Evolutionary conservation across 371 early-diverging fungal genomes (phyloP).

Genomic region (Apophysomyces elegans): DNA sequence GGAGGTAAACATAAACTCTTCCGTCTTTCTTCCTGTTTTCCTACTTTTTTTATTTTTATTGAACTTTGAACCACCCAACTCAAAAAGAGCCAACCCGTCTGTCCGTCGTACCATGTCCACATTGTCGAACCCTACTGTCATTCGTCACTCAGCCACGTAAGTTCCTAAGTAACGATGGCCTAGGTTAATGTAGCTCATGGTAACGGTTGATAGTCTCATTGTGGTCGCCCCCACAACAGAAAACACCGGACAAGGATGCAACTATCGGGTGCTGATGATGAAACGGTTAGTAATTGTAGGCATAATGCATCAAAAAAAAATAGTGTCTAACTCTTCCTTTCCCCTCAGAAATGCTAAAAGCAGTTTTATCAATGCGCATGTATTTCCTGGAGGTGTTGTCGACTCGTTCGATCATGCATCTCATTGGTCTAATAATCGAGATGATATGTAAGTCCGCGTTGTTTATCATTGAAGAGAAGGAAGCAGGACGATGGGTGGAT

Average conservation of each 20-base stretch:
- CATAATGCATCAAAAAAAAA: too few species aligned
- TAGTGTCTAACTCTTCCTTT: too few species aligned
- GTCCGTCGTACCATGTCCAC: conserved; percentile 4
- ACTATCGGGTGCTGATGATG: conserved; percentile 64
- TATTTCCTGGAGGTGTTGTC: conserved; percentile 67
- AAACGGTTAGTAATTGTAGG: conserved; percentile 41
- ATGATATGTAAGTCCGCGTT: not conserved
- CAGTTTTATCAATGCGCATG: conserved; percentile 61
- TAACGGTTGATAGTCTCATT: conserved; percentile 37
- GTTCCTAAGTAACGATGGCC: too few species aligned
- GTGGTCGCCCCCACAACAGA: conserved; percentile 51
- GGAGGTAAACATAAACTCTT: not conserved
- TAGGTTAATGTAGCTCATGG: not conserved
- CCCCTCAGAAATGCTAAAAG: conserved; percentile 51
- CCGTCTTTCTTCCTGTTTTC: not conserved
- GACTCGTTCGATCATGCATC: conserved; percentile 58
- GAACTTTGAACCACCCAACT: too few species aligned
- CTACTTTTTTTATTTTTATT: too few species aligned
- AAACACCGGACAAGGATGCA: conserved; percentile 31
- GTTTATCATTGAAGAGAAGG: too few species aligned
- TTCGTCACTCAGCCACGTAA: conserved; percentile 40
- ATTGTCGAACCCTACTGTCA: not conserved
- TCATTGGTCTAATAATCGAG: conserved; percentile 34
- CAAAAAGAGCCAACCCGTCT: not conserved
- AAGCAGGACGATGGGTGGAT: too few species aligned